A percentile compares a stretch with the other conserved stretches of the same genome.
Conservation (phyloP, 2,329 filamentous ascomycete genomes). For the Epichloe brachyelytri region DNA sequence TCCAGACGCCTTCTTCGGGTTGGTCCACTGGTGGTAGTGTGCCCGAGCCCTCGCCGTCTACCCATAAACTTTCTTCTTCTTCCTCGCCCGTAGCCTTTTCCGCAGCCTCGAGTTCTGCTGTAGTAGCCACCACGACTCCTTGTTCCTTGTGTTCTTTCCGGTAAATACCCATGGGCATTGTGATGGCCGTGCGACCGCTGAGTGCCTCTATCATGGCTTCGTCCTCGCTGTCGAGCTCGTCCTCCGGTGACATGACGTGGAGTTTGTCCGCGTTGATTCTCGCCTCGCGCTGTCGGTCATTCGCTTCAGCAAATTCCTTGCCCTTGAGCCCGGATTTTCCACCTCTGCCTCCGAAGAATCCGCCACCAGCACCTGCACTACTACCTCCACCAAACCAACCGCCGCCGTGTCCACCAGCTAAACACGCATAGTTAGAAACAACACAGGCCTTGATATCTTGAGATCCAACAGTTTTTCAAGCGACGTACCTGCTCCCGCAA, state of each 20-base stretch:
- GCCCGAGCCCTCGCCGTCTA: constrained; percentile 22
- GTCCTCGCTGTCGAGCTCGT: constrained; percentile 33
- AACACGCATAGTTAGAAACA: constrained; percentile 2
- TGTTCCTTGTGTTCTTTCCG: constrained; percentile 41
- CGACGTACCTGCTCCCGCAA: constrained; percentile 13
- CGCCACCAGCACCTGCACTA: constrained; percentile 15
- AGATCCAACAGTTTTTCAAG: not conserved
- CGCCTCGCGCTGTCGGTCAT: constrained; percentile 24
- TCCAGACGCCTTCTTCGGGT: constrained; percentile 31
- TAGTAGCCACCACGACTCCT: constrained; percentile 40
- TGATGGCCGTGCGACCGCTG: constrained; percentile 16
- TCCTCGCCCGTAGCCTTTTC: constrained; percentile 32
- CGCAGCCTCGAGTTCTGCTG: constrained; percentile 43
- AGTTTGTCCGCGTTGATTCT: constrained; percentile 46
- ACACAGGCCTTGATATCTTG: not conserved
- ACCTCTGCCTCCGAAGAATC: constrained; percentile 15
- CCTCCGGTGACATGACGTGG: constrained; percentile 28
- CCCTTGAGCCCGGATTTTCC: constrained; percentile 21
- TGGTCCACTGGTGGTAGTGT: constrained; percentile 15
- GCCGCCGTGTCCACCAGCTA: constrained; percentile 12
- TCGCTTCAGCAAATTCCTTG: constrained; percentile 26
- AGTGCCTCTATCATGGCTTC: constrained; percentile 27
- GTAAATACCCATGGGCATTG: constrained; percentile 43
- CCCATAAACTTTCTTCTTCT: constrained; percentile 34
- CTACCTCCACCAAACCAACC: constrained; percentile 20